Evolutionary conservation across 2,329 filamentous ascomycete genomes (phyloP).

Genomic region (Conoideocrella luteorostrata): DNA sequence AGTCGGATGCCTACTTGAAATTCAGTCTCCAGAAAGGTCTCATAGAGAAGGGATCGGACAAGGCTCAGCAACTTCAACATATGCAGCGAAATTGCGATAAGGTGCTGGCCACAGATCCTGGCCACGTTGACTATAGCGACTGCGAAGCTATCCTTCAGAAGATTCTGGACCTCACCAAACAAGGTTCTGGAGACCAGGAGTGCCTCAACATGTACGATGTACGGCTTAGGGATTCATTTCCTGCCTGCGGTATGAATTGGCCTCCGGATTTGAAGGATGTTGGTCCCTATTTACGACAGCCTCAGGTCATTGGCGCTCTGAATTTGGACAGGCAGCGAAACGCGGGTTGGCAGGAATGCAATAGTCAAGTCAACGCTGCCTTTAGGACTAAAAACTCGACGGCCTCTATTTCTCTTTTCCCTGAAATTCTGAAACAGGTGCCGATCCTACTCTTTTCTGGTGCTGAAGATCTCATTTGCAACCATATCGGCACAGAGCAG

Average conservation of each 20-base stretch:
- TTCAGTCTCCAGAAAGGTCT: constrained; percentile 74
- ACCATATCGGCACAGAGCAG: constrained; percentile 88
- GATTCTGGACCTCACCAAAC: constrained; percentile 61
- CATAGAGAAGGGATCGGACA: constrained; percentile 58
- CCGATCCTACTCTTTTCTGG: constrained; percentile 86
- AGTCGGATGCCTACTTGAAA: constrained; percentile 81
- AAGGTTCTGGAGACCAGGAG: constrained; percentile 42
- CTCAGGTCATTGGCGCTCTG: constrained; percentile 73
- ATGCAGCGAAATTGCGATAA: constrained; percentile 65
- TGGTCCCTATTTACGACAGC: constrained; percentile 74
- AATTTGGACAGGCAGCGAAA: constrained; percentile 77
- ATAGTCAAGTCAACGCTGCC: constrained; percentile 64
- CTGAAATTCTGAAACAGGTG: constrained; percentile 69
- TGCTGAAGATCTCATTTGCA: constrained; percentile 92
- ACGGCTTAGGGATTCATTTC: constrained; percentile 70
- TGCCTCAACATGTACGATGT: constrained; percentile 98
- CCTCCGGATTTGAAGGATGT: constrained; percentile 75
- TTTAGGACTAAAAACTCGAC: constrained; percentile 67
- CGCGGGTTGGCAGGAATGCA: constrained; percentile 89
- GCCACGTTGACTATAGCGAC: constrained; percentile 55
- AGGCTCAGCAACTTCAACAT: constrained; percentile 59
- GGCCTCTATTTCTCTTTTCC: constrained; percentile 69
- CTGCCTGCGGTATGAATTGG: constrained; percentile 96
- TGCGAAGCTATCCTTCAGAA: constrained; percentile 75
- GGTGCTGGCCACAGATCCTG: constrained; percentile 40